Evolutionary conservation across 73 alveolate genomes (phyloP).

Genomic region (Tetrahymena thermophila): DNA sequence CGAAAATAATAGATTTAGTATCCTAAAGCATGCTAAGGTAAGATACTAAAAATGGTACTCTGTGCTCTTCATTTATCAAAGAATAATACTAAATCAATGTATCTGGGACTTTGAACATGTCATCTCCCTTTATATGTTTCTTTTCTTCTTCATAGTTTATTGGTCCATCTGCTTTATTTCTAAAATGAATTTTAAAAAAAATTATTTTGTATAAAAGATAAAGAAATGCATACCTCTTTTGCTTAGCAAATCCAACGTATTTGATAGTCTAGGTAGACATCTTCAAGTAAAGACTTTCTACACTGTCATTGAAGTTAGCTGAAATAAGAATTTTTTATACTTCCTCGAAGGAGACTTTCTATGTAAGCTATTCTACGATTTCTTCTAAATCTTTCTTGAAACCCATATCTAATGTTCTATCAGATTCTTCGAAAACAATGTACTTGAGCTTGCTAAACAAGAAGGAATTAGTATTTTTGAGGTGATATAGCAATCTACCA

Average conservation of each 20-base stretch:
- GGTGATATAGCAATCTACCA: constrained; percentile 91
- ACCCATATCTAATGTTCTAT: constrained; percentile 92
- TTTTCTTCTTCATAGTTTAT: background rate
- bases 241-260: background rate
- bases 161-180: background rate
- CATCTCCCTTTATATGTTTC: background rate
- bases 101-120: constrained; percentile 6
- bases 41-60: constrained; percentile 24
- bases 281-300: background rate
- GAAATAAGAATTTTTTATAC: constrained; percentile 30
- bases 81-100: constrained; percentile 32
- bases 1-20: constrained; percentile 49
- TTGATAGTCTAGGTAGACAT: background rate
- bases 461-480: constrained; percentile 66
- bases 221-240: background rate
- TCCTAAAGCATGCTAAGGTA: background rate
- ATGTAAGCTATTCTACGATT: background rate
- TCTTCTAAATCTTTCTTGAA: constrained; percentile 77
- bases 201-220: background rate
- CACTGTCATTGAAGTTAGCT: constrained; percentile 31
- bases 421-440: constrained; percentile 92
- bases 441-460: constrained; percentile 58
- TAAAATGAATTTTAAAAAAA: background rate
- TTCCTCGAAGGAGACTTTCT: background rate
- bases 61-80: constrained; percentile 25